Base-by-base conservation (phyloP, 2,329 filamentous ascomycete genomes). In the Phymatotrichopsis omnivora region DNA sequence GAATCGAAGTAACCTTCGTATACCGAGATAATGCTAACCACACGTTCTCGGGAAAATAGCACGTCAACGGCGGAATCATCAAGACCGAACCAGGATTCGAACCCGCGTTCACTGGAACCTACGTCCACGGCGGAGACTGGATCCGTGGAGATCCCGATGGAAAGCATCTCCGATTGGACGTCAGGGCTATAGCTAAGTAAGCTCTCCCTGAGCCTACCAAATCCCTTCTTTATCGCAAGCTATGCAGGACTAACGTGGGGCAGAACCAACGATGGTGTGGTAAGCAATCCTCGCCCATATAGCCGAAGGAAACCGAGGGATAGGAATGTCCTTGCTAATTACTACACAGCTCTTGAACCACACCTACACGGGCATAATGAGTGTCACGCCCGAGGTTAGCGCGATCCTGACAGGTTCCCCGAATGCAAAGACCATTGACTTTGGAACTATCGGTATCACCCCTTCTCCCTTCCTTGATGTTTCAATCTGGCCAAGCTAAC, bases 121-220 rank as follows among this genome's bases (percentile, higher is more conserved):
- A 67, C 44, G 44, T 62, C 37, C 63, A 66, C 38, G 66, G 64
- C 17, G 60, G 61, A 36, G 66, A 68, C 54, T 67, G 62, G 55
- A 57, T 68, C 39, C 64, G 63, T 20, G 60, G 60, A 39, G 66
- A 68, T 47, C 60, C 63, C 2, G 58, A 61, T 38, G 64, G 64
- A 3, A 55, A 58, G 24, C 61, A 63, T 50, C 56, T 63, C 22
- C 60, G 64, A 20, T 61, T 68, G 37, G 62, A 67, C 29, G 66
- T 67, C 7, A 58, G 59, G 12, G 62, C 60, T 42, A 56, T 64
- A 25, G 56, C 64, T 22, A 62, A 60, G 44, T 63, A 42, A 20
- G 17, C 32, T 19, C 31, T 17, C 16, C 4, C 31, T 19, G 11
- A 16, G 16, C 16, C 31, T 19, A 11, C 31, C 31, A 8, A 16